Evolutionary conservation across 192 early-diverging fungal genomes (phyloP), one percentile per base, ranked within the genome.

Genomic region (Dissophora ornata): DNA sequence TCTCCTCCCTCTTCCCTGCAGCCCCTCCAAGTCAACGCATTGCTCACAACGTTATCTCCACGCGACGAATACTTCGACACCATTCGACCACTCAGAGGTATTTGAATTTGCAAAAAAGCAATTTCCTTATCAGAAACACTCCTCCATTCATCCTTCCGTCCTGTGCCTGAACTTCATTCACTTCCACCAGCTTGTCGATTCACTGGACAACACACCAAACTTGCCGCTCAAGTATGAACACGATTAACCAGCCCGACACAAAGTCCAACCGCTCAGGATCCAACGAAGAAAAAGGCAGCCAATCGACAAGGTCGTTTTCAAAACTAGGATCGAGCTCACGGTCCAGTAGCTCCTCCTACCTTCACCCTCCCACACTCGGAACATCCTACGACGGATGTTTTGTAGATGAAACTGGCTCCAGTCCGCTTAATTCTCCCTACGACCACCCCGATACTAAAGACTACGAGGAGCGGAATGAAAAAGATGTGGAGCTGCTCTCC

Each of bases 181-280:
- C n/a, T n/a, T n/a, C n/a, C n/a, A n/a, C n/a, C n/a, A n/a, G n/a
- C n/a, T n/a, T n/a, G n/a, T n/a, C n/a, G n/a, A n/a, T n/a, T n/a
- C n/a, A n/a, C n/a, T n/a, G n/a, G n/a, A n/a, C n/a, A n/a, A n/a
- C n/a, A n/a, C n/a, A n/a, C n/a, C n/a, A n/a, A n/a, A n/a, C 38
- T 22, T 30, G 40, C 9, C 52, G 45, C 16, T 16, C 15, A 62
- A 62, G 60, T 47, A 67, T 67, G 65, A 67, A 67, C 34, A 67
- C 63, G 1, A 44, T 49, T 34, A 56, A 41, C 19, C 45, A 34
- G 15, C 19, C 46, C 33, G 55, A 50, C 19, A 48, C 53, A 56
- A 24, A 30, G 45, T 33, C 65, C 65, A 67, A 40, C 36, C 65
- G 46, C 45, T 18, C 25, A 57, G 55, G 55, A 34, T 55, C 53